Conservation (phyloP, 2,329 filamentous ascomycete species). For the Aspergillus sp. region DNA sequence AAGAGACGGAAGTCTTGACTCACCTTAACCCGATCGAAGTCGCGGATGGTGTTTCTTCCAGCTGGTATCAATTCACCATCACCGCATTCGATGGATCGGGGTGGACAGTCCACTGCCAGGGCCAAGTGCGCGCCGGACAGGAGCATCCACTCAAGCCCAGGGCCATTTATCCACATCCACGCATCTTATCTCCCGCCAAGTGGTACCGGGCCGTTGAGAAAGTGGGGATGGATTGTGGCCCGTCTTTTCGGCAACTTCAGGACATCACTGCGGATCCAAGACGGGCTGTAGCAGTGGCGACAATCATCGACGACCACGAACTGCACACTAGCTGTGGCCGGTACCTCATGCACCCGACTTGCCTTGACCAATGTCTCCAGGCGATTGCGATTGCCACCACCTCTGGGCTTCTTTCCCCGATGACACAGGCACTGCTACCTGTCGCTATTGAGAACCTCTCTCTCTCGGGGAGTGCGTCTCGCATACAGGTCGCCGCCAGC, state of each 20-base stretch:
- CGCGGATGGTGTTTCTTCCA: constrained; percentile 1
- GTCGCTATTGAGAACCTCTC: not conserved
- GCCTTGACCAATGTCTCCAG: not conserved
- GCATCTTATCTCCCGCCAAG: not conserved
- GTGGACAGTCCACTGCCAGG: constrained; percentile 25
- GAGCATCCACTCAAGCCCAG: not conserved
- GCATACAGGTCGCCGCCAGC: not conserved
- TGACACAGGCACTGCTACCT: not conserved
- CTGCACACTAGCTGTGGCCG: not conserved
- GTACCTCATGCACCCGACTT: not conserved
- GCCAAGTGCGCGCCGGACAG: constrained; percentile 14
- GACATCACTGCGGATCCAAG: not conserved
- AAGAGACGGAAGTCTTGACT: constrained; percentile 21
- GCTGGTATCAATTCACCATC: constrained; percentile 25
- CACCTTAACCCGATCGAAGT: constrained; percentile 14
- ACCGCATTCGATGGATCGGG: constrained; percentile 6
- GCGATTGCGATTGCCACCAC: not conserved
- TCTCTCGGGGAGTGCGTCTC: not conserved
- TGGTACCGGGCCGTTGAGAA: not conserved
- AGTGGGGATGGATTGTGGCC: not conserved
- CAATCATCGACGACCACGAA: not conserved
- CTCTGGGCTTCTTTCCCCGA: not conserved
- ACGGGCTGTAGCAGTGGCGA: not conserved
- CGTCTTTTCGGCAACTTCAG: not conserved
- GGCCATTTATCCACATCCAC: not conserved